A percentile compares a stretch with the other conserved stretches of the same genome.
phyloP scores from a whole-genome alignment of 495 filamentous ascomycete species.

The Penicillium macrosclerotiorum region DNA sequence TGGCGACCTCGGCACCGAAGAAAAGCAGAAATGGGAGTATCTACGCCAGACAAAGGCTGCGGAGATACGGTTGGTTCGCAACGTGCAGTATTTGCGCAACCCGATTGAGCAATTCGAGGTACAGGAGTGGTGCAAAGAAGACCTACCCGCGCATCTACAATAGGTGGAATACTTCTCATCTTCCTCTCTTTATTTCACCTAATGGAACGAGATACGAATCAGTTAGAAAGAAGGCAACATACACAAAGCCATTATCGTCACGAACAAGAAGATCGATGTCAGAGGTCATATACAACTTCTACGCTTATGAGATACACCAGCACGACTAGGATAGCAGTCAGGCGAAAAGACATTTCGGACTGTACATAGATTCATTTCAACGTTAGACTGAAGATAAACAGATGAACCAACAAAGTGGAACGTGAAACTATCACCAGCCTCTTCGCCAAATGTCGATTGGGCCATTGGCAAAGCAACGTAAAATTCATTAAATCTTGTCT shows the following conservation, averaged over 20 bases:
- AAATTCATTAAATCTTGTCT: constrained; percentile 16
- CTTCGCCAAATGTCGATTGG: too few relatives aligned
- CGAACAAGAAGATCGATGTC: too few relatives aligned
- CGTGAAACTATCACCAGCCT: too few relatives aligned
- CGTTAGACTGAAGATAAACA: constrained; percentile 1
- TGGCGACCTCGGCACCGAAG: constrained; percentile 32
- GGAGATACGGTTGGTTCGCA: constrained; percentile 76
- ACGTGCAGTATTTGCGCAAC: constrained; percentile 60
- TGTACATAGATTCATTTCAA: constrained; percentile 18
- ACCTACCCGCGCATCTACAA: constrained; percentile 26
- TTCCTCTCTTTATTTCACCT: too few relatives aligned
- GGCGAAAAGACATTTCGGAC: constrained; percentile 6
- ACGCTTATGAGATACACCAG: too few relatives aligned
- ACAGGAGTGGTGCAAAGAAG: constrained; percentile 36
- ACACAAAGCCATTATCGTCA: too few relatives aligned
- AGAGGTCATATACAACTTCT: too few relatives aligned
- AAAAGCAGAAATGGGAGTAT: constrained; percentile 61
- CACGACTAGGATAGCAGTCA: too few relatives aligned
- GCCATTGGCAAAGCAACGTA: too few relatives aligned
- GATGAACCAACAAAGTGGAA: too few relatives aligned
- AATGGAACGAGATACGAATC: not conserved
- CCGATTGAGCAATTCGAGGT: constrained; percentile 49
- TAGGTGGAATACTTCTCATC: too few relatives aligned
- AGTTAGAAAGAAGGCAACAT: not conserved
- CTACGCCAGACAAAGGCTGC: constrained; percentile 70